Evolutionary conservation across 2,329 filamentous ascomycete species (phyloP).

Genomic region (Triangularia verruculosa): DNA sequence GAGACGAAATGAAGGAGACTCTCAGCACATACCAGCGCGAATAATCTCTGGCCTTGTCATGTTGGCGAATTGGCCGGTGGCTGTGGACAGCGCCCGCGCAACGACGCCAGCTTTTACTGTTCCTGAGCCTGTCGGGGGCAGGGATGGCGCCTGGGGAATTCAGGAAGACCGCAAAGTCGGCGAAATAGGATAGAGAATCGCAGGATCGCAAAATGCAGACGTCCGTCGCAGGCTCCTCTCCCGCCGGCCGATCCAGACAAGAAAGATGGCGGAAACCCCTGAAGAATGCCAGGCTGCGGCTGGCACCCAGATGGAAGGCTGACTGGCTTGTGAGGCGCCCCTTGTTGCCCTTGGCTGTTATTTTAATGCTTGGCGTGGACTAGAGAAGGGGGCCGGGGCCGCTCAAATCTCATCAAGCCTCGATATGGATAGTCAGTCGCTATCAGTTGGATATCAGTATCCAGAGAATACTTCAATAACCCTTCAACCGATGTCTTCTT

Average conservation of each 20-base stretch:
- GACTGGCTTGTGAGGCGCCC: slow-evolving; percentile 7
- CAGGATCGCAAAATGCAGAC: slow-evolving; percentile 8
- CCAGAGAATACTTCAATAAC: not conserved
- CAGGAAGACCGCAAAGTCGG: not conserved
- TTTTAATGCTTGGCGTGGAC: slow-evolving; percentile 7
- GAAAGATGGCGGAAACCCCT: slow-evolving; percentile 10
- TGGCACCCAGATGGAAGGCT: slow-evolving; percentile 7
- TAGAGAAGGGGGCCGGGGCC: not conserved
- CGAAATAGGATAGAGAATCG: not conserved
- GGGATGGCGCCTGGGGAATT: not conserved
- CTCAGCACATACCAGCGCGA: slow-evolving; percentile 53
- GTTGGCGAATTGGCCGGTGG: slow-evolving; percentile 33
- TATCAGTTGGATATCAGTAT: slow-evolving; percentile 1
- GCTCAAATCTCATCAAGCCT: slow-evolving; percentile 6
- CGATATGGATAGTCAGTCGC: not conserved
- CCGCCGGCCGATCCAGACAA: not conserved
- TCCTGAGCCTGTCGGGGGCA: slow-evolving; percentile 7
- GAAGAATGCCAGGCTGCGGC: slow-evolving; percentile 20
- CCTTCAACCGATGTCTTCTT: not conserved
- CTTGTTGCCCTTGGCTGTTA: not conserved
- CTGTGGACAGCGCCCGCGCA: slow-evolving; percentile 30
- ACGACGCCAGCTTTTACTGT: slow-evolving; percentile 11
- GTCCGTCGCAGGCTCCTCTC: slow-evolving; percentile 5
- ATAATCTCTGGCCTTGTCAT: slow-evolving; percentile 61
- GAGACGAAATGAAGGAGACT: slow-evolving; percentile 22